Base-by-base conservation (phyloP, 371 early-diverging fungal genomes). In the Mucor ambiguus region DNA sequence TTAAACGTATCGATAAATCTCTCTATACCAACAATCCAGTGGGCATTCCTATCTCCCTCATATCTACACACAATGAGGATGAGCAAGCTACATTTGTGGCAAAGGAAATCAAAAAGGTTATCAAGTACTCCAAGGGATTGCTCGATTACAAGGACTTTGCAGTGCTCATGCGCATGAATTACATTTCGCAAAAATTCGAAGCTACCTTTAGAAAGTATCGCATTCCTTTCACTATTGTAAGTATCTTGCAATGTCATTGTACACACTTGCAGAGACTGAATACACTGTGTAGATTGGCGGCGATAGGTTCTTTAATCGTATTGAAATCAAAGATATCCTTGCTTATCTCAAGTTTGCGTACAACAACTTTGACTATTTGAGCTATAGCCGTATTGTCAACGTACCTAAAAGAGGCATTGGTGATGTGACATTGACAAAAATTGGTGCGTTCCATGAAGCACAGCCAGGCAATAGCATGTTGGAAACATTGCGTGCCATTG, bases 141-240 rank as follows among this genome's bases (percentile, higher is more conserved):
- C 71, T 78, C 28, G 63, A 56, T 38, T 44, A 76, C 63, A 66
- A 74, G n/a, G 90, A 89, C 59, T 77, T 90, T 57, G 87, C 87
- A 0, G 67, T 90, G 1, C 71, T 90, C 2, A 73, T 81, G 38
- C 78, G 89, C 32, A 65, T 70, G 61, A 79, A 83, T 59, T 76
- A 63, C 3, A 73, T 83, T 20, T 81, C 89, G 0, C 74, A 71
- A 2, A 60, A 65, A 16, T 63, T 89, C 41, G 87, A 90, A 78
- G 64, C 52, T 2, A 78, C 77, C 14, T 74, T 90, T 37, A 60
- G 77, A 41, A 58, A 58, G 0, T 14, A 64, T 2, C 71, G 75
- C 8, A 83, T 90, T 1, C 83, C 85, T 2, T 84, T 77, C 67
- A 76, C 77, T 28, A 79, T 89, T 64, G 80, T 78, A 70, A 61